Evolutionary conservation across 371 early-diverging fungal genomes (phyloP), one percentile per base, ranked within the genome.

Genomic region (Lichtheimia ornata): DNA sequence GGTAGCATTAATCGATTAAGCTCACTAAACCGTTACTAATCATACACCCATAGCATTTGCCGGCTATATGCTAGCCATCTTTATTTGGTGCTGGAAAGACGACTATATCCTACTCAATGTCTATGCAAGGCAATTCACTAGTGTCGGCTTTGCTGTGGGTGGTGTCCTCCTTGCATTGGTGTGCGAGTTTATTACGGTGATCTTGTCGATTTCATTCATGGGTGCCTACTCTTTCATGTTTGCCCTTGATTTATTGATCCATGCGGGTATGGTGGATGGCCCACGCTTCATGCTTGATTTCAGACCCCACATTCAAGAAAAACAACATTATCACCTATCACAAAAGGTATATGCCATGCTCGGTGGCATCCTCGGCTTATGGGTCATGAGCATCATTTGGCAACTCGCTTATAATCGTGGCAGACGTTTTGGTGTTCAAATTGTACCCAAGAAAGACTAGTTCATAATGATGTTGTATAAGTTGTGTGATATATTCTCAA

Each of bases 21-120:
- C 62, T 56, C 43, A 41, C 3, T 18, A 27, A 30, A 14, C 42
- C 17, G 5, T 54, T 25, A 18, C 11, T 24, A 5, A 35, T 24
- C 13, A 47, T 18, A 51, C 15, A 5, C 4, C 20, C 9, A 43
- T 25, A 70, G 71, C 45, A 1, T n/a, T 68, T 24, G 65, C 65
- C 9, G 75, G 73, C 11, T 65, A 64, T 18, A 18, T 67, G 11
- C 45, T 82, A 1, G 61, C 76, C 4, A 58, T 80, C 0, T 82
- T 62, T 53, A 50, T 78, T 18, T 71, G 70, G 45, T 62, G 69
- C 4, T 82, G 80, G 80, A 55, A 54, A 52, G 61, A 62, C 3
- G 71, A 76, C 15, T 65, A 72, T 30, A 50, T 78, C 15, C 53
- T 80, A 2, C 61, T 55, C 20, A 73, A 73, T 42, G 58, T 68